Base-by-base conservation (phyloP, 2,329 filamentous ascomycete species). In the Plectosphaerella cucumerina region DNA sequence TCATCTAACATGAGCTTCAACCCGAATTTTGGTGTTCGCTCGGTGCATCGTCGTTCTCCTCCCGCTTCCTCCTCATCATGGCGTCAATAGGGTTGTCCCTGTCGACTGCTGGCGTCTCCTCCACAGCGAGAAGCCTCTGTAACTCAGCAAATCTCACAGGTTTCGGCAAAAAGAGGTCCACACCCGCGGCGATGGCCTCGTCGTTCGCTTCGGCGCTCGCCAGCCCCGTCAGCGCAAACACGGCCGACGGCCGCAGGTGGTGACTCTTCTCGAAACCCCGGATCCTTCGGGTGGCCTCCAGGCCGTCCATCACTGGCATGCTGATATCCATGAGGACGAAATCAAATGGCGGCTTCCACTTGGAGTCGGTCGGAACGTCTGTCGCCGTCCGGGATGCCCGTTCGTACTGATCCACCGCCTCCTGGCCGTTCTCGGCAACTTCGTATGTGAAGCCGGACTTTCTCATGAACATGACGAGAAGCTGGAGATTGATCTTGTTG, bases 271-370 rank as follows among this genome's bases (percentile, higher is more conserved):
- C 78, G 17, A 76, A 67, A 2, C 70, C 67, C 4, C 78, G 70
- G 18, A 81, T 81, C 49, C 66, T 67, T 10, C 68, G 66, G 9
- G 77, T 81, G 0, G 75, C 69, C 18, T 73, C 72, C 14, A 78
- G 64, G 0, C 76, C 76, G 55, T 82, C 72, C 56, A 82, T 73
- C 5, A 81, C 66, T 0, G 79, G 79, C 80, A 82, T 82, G 60
- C 70, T 75, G 6, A 81, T 72, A 55, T 82, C 79, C 69, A 72
- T 72, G 2, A 72, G 58, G 2, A 72, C 55, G 21, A 63, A 68
- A 46, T 67, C 65, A 37, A 71, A 72, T 2, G 39, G 54, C n/a
- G n/a, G n/a, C n/a, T n/a, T n/a, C n/a, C n/a, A n/a, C n/a, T n/a
- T n/a, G 3, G 50, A 53, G 5, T 50, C 51, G 14, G 31, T 14